These are phyloP conservation scores for Globisporangium echinulatum DNA, from an alignment of 352 stramenopile genomes.

Conservation along the genomic window DNA sequence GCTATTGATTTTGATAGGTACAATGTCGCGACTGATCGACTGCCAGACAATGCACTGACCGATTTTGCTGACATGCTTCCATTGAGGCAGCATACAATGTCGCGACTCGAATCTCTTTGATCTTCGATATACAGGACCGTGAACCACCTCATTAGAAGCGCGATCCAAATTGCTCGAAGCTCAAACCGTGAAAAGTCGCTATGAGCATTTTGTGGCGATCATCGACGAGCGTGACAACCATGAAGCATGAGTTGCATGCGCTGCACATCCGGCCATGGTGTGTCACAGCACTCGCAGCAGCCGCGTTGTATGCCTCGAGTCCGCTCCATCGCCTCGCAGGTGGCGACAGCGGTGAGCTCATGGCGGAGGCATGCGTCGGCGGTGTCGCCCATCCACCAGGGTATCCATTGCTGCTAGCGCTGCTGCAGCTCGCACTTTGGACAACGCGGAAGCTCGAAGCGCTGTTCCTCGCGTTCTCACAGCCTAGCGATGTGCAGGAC, in stretches of 20 bases:
- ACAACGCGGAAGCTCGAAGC: not conserved
- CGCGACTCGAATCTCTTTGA: not conserved
- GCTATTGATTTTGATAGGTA: no score
- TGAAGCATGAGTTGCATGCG: not conserved
- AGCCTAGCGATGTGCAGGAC: not conserved
- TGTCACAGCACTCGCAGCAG: constrained; percentile 18
- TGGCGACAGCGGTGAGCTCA: constrained; percentile 85
- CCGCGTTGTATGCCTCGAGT: constrained; percentile 17
- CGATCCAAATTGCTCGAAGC: not conserved
- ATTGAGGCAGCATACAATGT: not conserved
- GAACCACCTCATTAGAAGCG: not conserved
- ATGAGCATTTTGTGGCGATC: not conserved
- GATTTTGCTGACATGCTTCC: no score
- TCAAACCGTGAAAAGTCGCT: not conserved
- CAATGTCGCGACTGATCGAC: no score
- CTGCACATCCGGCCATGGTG: constrained; percentile 13
- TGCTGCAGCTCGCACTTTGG: constrained; percentile 29
- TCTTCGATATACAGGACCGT: not conserved
- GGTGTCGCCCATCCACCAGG: constrained; percentile 90
- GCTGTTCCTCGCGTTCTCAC: not conserved
- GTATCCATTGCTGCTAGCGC: constrained; percentile 86
- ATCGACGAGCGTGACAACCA: not conserved
- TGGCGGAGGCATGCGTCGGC: constrained; percentile 88
- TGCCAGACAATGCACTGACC: no score
- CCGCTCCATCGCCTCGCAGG: constrained; percentile 40